These are phyloP conservation scores for Murraya paniculata DNA, from an alignment of 345 rosid species.

Conservation along the genomic window DNA sequence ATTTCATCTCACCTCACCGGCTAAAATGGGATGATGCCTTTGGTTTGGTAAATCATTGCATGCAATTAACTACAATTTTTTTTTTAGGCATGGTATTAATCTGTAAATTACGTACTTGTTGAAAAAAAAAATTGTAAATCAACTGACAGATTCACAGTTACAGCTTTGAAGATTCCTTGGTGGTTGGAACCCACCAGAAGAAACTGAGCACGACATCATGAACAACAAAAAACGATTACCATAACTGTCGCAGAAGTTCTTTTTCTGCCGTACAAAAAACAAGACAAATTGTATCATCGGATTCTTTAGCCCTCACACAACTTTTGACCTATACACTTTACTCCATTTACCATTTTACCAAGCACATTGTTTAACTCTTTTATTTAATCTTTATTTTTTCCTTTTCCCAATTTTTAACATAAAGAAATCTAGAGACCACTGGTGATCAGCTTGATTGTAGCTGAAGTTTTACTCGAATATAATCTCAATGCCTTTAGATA, in stretches of 20 bases:
- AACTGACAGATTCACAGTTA: conserved; percentile 1
- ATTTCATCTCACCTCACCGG: not conserved
- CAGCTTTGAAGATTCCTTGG: conserved; percentile 16
- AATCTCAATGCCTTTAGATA: not conserved
- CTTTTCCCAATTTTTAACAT: no score
- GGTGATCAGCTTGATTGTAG: not conserved
- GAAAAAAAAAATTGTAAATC: no score
- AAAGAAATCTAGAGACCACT: no score
- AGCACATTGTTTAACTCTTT: not conserved
- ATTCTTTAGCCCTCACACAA: conserved; percentile 2
- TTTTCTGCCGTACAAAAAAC: not conserved
- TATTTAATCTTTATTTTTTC: not conserved
- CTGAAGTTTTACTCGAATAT: not conserved
- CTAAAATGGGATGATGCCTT: not conserved
- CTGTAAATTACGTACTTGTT: not conserved
- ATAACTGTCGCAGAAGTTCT: not conserved
- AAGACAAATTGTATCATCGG: not conserved
- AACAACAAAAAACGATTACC: not conserved
- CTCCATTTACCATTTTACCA: not conserved
- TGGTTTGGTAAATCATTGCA: not conserved
- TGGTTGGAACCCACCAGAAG: not conserved
- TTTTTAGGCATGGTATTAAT: not conserved
- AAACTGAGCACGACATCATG: not conserved
- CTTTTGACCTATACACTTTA: not conserved
- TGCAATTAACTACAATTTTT: no score